Conservation (phyloP, 345 rosid species). For the Bruguiera gymnorhiza region DNA sequence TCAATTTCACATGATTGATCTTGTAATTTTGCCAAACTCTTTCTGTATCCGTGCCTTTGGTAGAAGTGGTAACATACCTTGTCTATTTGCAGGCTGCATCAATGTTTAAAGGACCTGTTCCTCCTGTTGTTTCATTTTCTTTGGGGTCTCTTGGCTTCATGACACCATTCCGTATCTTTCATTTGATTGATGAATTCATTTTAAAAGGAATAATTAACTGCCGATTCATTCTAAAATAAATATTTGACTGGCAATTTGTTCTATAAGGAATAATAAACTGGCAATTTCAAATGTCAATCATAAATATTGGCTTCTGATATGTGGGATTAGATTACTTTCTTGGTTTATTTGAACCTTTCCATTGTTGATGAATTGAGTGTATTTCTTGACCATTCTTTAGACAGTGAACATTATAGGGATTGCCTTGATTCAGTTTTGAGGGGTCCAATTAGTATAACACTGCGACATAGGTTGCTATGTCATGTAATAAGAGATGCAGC, state of each 20-base stretch:
- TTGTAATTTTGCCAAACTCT: slow-evolving; percentile 1
- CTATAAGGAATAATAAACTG: no score
- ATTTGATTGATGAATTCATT: background rate
- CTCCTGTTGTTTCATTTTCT: slow-evolving; percentile 93
- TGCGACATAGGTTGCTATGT: slow-evolving; percentile 84
- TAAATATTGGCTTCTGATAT: slow-evolving; percentile 6
- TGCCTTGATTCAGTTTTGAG: slow-evolving; percentile 67
- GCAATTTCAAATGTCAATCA: no score
- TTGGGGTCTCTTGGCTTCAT: slow-evolving; percentile 97
- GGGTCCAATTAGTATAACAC: slow-evolving; percentile 92
- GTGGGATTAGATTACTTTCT: slow-evolving; percentile 2
- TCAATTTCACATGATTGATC: background rate
- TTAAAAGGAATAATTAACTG: background rate
- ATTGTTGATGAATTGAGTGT: slow-evolving; percentile 1
- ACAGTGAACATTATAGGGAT: slow-evolving; percentile 82
- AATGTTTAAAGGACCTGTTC: slow-evolving; percentile 98
- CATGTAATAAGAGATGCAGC: slow-evolving; percentile 80
- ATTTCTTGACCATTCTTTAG: slow-evolving; percentile 49
- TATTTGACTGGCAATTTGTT: no score
- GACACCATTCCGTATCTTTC: slow-evolving; percentile 98
- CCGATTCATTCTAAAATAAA: background rate
- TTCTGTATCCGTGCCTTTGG: slow-evolving; percentile 4
- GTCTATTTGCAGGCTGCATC: slow-evolving; percentile 77
- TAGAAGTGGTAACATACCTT: slow-evolving; percentile 14
- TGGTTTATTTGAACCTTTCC: background rate